These are phyloP conservation scores for Solanum chacoense DNA, from an alignment of 305 asterid species.

Conservation along the genomic window DNA sequence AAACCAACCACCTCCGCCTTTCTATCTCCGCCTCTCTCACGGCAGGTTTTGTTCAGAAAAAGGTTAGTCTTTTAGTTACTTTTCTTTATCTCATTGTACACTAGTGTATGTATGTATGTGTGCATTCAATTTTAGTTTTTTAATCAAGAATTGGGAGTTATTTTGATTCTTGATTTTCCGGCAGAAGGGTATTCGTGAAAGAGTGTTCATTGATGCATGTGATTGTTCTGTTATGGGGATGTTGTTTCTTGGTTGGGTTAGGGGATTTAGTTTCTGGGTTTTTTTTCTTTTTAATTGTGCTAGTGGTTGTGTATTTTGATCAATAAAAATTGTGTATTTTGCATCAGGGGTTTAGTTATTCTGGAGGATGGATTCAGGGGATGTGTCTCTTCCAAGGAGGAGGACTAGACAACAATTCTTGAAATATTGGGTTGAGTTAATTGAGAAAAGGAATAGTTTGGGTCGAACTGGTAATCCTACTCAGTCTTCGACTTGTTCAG, in stretches of 20 bases:
- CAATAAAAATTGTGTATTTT: neutral
- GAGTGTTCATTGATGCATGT: neutral
- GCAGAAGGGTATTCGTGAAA: neutral
- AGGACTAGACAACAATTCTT: neutral
- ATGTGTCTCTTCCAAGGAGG: neutral
- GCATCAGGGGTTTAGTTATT: neutral
- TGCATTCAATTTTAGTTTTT: neutral
- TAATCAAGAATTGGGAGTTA: neutral
- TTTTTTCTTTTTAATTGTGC: neutral
- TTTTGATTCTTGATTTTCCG: neutral
- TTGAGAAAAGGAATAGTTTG: neutral
- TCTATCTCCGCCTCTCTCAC: neutral
- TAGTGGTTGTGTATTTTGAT: neutral
- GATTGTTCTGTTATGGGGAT: neutral
- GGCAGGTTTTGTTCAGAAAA: neutral
- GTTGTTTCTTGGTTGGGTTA: neutral
- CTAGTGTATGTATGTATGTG: neutral
- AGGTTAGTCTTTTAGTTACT: neutral
- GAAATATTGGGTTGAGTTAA: neutral
- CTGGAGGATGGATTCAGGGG: neutral
- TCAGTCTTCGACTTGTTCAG: neutral
- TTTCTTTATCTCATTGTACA: neutral
- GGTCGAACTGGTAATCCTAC: neutral
- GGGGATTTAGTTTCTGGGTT: neutral
- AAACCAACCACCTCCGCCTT: neutral